These are phyloP conservation scores for Acer negundo DNA, from an alignment of 345 rosid species.

Conservation along the genomic window DNA sequence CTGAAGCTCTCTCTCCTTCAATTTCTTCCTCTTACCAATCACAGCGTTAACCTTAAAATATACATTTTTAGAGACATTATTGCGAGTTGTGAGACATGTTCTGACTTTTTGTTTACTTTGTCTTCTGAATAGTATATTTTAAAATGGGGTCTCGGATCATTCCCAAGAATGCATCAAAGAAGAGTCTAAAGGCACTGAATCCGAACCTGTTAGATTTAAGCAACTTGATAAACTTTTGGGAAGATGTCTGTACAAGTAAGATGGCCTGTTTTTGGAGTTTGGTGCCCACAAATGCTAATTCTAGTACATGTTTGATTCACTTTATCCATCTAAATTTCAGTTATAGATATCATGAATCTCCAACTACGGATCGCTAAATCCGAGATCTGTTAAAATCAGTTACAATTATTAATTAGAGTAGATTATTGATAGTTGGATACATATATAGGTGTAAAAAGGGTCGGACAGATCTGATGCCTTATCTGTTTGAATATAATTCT, in stretches of 20 bases:
- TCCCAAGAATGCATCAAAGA: not conserved
- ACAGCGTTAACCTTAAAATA: no score
- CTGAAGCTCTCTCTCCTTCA: no score
- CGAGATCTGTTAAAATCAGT: no score
- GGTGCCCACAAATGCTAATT: not conserved
- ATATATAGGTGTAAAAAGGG: no score
- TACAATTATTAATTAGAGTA: no score
- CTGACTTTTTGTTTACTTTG: not conserved
- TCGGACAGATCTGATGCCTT: no score
- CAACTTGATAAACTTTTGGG: not conserved
- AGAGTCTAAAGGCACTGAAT: constrained; percentile 5
- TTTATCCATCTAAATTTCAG: not conserved
- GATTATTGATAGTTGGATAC: no score
- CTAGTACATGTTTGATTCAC: no score
- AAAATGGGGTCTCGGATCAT: not conserved
- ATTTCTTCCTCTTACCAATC: no score
- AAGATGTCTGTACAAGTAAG: not conserved
- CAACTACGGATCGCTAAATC: no score
- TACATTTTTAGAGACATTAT: no score
- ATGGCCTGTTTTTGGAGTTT: not conserved
- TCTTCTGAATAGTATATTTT: not conserved
- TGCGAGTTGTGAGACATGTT: not conserved
- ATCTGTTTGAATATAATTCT: no score
- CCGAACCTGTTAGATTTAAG: not conserved
- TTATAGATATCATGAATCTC: not conserved